phyloP scores from a whole-genome alignment of 257 asterid species.

The Nicotiana attenuata region DNA sequence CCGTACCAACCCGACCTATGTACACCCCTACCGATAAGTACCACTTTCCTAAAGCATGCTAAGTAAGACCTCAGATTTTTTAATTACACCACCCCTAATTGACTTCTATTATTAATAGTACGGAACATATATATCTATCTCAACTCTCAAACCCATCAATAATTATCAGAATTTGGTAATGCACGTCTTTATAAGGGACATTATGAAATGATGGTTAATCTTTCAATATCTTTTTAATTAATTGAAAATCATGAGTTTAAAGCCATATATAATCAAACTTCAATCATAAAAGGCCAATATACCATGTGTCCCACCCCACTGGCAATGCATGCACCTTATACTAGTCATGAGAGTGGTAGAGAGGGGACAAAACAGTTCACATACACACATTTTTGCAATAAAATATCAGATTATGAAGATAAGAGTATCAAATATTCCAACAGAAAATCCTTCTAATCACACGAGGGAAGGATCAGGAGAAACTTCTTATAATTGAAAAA shows the following conservation, averaged over 20 bases:
- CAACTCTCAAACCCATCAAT: neutral
- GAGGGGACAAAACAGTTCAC: conserved; percentile 18
- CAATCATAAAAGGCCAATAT: conserved; percentile 12
- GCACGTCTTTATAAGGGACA: conserved; percentile 2
- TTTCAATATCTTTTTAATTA: neutral
- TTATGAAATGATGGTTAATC: conserved; percentile 3
- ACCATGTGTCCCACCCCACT: neutral
- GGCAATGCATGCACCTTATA: neutral
- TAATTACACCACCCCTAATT: neutral
- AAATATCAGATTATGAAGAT: neutral
- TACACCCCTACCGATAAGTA: too few species aligned
- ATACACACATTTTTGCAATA: neutral
- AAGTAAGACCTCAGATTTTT: neutral
- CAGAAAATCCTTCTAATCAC: neutral
- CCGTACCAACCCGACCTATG: too few species aligned
- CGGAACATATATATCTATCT: neutral
- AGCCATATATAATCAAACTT: neutral
- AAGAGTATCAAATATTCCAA: conserved; percentile 9
- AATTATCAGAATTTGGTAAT: conserved; percentile 4
- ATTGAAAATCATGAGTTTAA: neutral
- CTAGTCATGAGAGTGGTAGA: neutral
- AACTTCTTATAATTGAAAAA: neutral
- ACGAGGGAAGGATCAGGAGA: neutral
- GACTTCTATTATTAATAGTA: neutral
- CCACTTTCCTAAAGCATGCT: neutral